Evolutionary conservation across 2,329 filamentous ascomycete species (phyloP), one percentile per base, ranked within the genome.

Genomic region (Davidsoniella neocaledoniae): DNA sequence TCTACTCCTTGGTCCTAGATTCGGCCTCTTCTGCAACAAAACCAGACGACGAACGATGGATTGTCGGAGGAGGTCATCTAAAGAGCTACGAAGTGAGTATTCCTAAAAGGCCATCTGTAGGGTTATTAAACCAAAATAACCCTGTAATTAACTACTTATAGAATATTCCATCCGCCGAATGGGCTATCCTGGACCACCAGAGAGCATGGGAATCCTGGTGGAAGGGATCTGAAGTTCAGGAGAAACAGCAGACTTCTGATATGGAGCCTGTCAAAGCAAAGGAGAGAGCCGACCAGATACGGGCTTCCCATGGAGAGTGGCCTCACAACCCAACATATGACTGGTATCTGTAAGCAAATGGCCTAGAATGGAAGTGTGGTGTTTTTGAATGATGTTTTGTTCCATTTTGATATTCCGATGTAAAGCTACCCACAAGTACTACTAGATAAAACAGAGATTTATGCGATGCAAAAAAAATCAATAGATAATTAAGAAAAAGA

Each of bases 11-110:
- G 5, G 29, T 51, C 12, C 23, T 54, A 12, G 52, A 54, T 19
- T 9, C 26, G 2, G 43, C 42, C 36, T 29, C 36, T 16, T n/a
- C 17, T 3, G 41, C 29, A 9, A 37, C 37, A 19, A 41, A 43
- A 16, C 16, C 25, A 2, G 42, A 40, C 2, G 40, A 8, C 1
- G 26, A 9, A 12, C 26, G 46, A 14, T 54, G 42, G 45, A 17
- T 56, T 47, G 9, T 51, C 26, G 19, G 52, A 46, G 39, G 42
- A n/a, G 49, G 50, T 40, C 53, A 16, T 38, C 52, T 43, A 44
- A 43, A 12, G 39, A 46, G 51, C 46, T 55, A 38, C 43, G 45
- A 40, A 53, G 51, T 23, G 43, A 44, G 29, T 55, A 9, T 9
- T 8, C 12, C 29, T 33, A 2, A 33, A 33, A 9, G 9, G 6